Conservation (phyloP, 495 filamentous ascomycete species). For the Xylaria longipes region DNA sequence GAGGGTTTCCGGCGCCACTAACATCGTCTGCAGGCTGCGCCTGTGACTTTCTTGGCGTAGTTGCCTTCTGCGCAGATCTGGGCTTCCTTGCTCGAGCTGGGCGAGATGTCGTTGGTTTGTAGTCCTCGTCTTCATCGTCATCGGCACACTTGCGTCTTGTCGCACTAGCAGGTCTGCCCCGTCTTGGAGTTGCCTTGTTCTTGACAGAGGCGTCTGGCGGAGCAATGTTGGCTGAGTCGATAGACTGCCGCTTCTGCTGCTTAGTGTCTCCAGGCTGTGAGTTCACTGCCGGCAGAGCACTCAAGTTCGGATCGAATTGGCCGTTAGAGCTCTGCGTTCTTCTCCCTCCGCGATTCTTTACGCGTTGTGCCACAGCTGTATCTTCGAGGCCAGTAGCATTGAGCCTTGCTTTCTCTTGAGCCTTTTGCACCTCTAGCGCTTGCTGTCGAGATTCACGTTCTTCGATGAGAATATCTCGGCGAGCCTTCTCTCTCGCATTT, state of each 20-base stretch:
- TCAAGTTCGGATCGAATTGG: neutral
- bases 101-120: constrained; percentile 1
- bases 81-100: neutral
- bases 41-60: neutral
- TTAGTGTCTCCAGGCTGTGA: neutral
- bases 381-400: neutral
- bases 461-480: neutral
- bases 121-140: constrained; percentile 13
- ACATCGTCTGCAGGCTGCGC: neutral
- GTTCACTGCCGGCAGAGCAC: neutral
- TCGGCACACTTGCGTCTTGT: neutral
- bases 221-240: neutral
- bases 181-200: neutral
- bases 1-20: neutral
- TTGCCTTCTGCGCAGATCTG: neutral
- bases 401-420: neutral
- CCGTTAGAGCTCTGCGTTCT: neutral
- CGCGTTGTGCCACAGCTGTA: no score
- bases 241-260: neutral
- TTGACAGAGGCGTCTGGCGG: neutral
- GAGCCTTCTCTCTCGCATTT: neutral
- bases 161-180: neutral
- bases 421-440: neutral
- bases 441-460: neutral
- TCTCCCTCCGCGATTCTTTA: neutral